Conservation (phyloP, 2,329 filamentous ascomycete species). For the Aspergillus sp. region DNA sequence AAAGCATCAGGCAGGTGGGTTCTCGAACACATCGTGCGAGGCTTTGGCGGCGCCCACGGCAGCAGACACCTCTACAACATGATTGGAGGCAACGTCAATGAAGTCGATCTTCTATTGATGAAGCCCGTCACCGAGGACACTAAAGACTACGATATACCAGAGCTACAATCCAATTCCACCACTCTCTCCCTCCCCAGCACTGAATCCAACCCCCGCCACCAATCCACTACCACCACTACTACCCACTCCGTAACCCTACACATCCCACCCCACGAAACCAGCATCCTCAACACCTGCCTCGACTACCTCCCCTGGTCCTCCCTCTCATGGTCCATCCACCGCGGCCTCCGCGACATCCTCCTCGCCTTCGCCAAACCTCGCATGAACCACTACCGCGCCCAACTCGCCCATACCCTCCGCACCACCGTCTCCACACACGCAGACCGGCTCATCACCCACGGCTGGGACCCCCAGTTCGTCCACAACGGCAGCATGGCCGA, state of each 20-base stretch:
- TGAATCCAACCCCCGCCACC: neutral
- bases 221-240: neutral
- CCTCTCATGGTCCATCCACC: neutral
- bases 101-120: conserved; percentile 9
- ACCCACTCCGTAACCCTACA: neutral
- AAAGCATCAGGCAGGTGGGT: conserved; percentile 5
- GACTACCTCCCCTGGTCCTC: conserved; percentile 2
- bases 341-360: neutral
- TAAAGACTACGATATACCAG: too few species aligned
- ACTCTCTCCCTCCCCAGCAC: neutral
- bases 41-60: conserved; percentile 12
- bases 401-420: neutral
- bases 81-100: conserved; percentile 12
- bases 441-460: neutral
- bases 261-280: neutral
- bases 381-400: neutral
- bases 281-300: neutral
- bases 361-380: neutral
- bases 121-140: neutral
- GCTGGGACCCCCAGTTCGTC: conserved; percentile 3
- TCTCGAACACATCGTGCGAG: conserved; percentile 6
- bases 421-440: neutral
- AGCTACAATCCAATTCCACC: neutral
- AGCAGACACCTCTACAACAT: conserved; percentile 14
- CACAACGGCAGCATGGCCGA: conserved; percentile 3